These are phyloP conservation scores for Leucoagaricus sp. DNA, from an alignment of 1,284 basidiomycete genomes.

Conservation along the genomic window DNA sequence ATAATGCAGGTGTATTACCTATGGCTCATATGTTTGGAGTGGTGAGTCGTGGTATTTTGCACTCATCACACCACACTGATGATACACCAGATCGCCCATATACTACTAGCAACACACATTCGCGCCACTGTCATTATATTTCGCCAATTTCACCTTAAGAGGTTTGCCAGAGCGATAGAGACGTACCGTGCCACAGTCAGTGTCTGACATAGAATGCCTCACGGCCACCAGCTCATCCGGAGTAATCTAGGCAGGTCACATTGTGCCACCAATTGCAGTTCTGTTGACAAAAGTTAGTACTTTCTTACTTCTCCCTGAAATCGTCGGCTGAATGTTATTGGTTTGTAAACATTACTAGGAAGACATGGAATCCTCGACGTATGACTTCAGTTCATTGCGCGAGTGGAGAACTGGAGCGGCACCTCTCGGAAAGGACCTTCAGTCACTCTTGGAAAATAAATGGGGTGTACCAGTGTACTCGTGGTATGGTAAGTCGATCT, in stretches of 20 bases:
- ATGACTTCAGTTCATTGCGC: slow-evolving; percentile 1
- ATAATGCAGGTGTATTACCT: neutral
- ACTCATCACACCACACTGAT: too few species aligned
- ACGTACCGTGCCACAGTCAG: neutral
- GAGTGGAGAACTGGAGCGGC: slow-evolving; percentile 7
- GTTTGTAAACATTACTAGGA: neutral
- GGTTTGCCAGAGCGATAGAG: slow-evolving; percentile 4
- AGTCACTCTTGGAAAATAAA: neutral
- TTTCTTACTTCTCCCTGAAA: neutral
- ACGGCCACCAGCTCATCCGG: neutral
- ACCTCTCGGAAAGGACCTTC: slow-evolving; percentile 7
- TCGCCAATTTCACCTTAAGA: slow-evolving; percentile 6
- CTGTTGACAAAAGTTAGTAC: slow-evolving; percentile 1
- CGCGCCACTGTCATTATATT: slow-evolving; percentile 2
- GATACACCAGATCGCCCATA: neutral
- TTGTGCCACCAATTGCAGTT: slow-evolving; percentile 5
- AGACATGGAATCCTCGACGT: neutral
- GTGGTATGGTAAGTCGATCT: slow-evolving; percentile 3
- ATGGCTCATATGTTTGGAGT: slow-evolving; percentile 9
- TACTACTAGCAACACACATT: neutral
- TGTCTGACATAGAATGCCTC: neutral
- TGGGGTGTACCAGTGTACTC: slow-evolving; percentile 4
- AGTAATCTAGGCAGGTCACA: neutral
- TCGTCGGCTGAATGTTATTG: neutral
- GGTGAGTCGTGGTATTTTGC: neutral